phyloP scores from a whole-genome alignment of 1,284 basidiomycete species.

The Sanghuangporus sanghuang region DNA sequence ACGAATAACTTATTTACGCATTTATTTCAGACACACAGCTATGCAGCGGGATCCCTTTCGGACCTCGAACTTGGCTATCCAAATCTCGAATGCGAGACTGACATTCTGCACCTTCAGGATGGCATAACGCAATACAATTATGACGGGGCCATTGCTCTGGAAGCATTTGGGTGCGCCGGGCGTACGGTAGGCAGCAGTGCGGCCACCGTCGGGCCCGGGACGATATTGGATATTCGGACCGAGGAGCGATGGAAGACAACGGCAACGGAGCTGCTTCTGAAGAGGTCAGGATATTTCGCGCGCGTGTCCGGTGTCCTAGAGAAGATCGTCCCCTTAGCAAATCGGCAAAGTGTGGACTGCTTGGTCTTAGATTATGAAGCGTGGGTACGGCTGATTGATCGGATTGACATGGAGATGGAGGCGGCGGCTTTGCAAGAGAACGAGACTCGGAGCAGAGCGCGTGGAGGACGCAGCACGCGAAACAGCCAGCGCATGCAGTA shows the following conservation, averaged over 20 bases:
- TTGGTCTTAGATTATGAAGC: conserved; percentile 70
- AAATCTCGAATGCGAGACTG: conserved; percentile 1
- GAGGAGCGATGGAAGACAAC: conserved; percentile 3
- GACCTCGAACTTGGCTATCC: conserved; percentile 13
- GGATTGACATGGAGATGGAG: conserved; percentile 28
- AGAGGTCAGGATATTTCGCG: conserved; percentile 39
- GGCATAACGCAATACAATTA: conserved; percentile 16
- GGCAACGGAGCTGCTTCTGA: conserved; percentile 25
- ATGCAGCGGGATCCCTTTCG: neutral
- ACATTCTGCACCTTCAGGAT: conserved; percentile 8
- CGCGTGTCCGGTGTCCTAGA: conserved; percentile 32
- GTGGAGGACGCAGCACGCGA: conserved; percentile 42
- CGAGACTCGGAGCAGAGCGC: conserved; percentile 23
- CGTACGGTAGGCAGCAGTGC: neutral
- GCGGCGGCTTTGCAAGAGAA: conserved; percentile 24
- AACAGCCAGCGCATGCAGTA: conserved; percentile 46
- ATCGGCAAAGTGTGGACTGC: conserved; percentile 37
- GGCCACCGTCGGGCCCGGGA: neutral
- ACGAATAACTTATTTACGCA: neutral
- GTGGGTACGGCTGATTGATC: conserved; percentile 65
- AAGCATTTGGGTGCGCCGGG: conserved; percentile 1
- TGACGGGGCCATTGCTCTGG: conserved; percentile 8
- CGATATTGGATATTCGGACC: conserved; percentile 7
- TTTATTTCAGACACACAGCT: conserved; percentile 1
- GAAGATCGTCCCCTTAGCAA: conserved; percentile 30